Percentiles rank a stretch among this genome's conserved stretches.
These are phyloP conservation scores for Gracilariopsis chorda DNA, from an alignment of 23 red algal species.

Conservation along the genomic window DNA sequence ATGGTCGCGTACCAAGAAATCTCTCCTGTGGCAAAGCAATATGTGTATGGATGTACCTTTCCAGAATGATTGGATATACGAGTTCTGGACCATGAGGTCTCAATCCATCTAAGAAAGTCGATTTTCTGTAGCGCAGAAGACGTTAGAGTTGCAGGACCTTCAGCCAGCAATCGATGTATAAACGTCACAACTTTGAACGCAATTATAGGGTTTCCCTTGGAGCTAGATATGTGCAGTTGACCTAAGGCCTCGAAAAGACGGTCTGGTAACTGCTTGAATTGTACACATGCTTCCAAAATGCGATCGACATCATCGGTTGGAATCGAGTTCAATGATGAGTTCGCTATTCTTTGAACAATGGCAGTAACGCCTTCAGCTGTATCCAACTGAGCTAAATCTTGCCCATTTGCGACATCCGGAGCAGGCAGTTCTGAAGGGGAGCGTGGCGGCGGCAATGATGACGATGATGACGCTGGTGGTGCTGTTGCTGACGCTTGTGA, in stretches of 20 bases:
- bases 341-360: background rate
- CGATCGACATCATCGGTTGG: background rate
- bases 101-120: constrained; percentile 65
- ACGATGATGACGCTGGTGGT: background rate
- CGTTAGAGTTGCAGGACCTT: constrained; percentile 27
- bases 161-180: constrained; percentile 34
- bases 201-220: constrained; percentile 32
- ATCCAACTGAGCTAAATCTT: background rate
- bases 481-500: background rate
- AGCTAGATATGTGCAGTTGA: constrained; percentile 43
- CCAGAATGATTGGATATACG: constrained; percentile 12
- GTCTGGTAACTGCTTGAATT: background rate
- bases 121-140: constrained; percentile 8
- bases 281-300: background rate
- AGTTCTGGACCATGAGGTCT: constrained; percentile 54
- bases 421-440: background rate
- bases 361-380: background rate
- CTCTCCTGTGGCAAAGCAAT: constrained; percentile 61
- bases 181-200: constrained; percentile 51
- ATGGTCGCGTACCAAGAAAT: constrained; percentile 27
- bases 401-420: background rate
- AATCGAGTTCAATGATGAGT: background rate
- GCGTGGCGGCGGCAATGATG: background rate
- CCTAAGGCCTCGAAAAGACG: constrained; percentile 29
- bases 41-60: constrained; percentile 26